Evolutionary conservation across 2,329 filamentous ascomycete species (phyloP).

Genomic region (Clonostachys sp.): DNA sequence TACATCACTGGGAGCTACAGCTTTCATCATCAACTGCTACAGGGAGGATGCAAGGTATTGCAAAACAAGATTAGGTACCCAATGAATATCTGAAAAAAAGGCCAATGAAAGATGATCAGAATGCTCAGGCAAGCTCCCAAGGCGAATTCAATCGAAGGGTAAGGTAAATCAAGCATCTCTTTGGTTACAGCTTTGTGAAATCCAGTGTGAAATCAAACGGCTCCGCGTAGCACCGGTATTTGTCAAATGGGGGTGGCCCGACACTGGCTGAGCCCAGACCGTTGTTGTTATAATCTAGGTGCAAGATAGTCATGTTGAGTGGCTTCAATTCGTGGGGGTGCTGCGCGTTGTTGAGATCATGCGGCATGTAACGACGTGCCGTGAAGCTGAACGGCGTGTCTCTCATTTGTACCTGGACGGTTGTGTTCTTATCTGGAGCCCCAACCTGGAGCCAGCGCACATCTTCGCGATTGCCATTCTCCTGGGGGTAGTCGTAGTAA

Average conservation of each 20-base stretch:
- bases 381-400: slow-evolving; percentile 25
- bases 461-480: slow-evolving; percentile 46
- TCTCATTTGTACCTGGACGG: no score
- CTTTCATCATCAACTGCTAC: no score
- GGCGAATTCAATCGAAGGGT: no score
- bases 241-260: slow-evolving; percentile 24
- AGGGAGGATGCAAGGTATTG: no score
- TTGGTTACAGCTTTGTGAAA: slow-evolving; percentile 1
- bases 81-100: no score
- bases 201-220: slow-evolving; percentile 17
- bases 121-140: no score
- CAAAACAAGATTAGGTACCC: no score
- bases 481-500: slow-evolving; percentile 48
- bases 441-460: slow-evolving; percentile 32
- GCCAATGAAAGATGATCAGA: no score
- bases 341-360: slow-evolving; percentile 27
- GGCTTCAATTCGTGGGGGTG: slow-evolving; percentile 42
- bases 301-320: slow-evolving; percentile 29
- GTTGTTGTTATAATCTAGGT: slow-evolving; percentile 35
- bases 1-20: no score
- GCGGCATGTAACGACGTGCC: slow-evolving; percentile 32
- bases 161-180: not conserved
- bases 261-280: slow-evolving; percentile 36
- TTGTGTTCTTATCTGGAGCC: slow-evolving; percentile 1
- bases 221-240: slow-evolving; percentile 5